These are phyloP conservation scores for Fraxinus floribunda DNA, from an alignment of 305 asterid genomes.

Conservation along the genomic window DNA sequence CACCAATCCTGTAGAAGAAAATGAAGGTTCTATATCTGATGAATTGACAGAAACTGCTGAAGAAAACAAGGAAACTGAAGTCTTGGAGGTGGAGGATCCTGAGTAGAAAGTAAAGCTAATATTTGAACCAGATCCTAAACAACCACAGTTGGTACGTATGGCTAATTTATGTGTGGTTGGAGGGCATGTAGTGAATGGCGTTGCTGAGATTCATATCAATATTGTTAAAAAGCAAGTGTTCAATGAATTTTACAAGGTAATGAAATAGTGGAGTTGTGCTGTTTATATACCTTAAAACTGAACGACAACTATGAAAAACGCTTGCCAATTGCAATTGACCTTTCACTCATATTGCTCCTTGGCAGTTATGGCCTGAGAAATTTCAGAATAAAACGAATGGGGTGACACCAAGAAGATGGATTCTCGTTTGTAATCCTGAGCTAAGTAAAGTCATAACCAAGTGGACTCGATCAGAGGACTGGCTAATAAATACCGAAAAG, in stretches of 20 bases:
- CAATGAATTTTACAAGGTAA: slow-evolving; percentile 56
- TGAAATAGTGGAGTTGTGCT: not conserved
- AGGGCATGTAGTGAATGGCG: slow-evolving; percentile 68
- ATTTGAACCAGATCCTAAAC: slow-evolving; percentile 43
- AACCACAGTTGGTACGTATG: slow-evolving; percentile 53
- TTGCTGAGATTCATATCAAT: slow-evolving; percentile 64
- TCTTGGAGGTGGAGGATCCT: slow-evolving; percentile 24
- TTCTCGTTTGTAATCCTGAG: slow-evolving; percentile 51
- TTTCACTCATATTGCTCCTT: slow-evolving; percentile 6
- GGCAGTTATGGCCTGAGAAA: slow-evolving; percentile 65
- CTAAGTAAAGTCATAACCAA: slow-evolving; percentile 54
- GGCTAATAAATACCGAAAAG: slow-evolving; percentile 50
- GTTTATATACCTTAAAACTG: not conserved
- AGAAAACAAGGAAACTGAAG: slow-evolving; percentile 29
- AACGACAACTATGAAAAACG: not conserved
- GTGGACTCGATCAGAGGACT: slow-evolving; percentile 58
- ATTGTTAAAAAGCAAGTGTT: slow-evolving; percentile 59
- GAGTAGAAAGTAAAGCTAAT: slow-evolving; percentile 29
- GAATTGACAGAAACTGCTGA: slow-evolving; percentile 30
- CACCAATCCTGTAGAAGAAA: slow-evolving; percentile 19
- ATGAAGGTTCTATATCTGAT: slow-evolving; percentile 28
- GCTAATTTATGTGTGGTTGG: slow-evolving; percentile 60
- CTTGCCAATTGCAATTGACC: slow-evolving; percentile 1
- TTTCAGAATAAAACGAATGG: slow-evolving; percentile 68
- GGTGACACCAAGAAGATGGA: slow-evolving; percentile 71